Percentiles rank a stretch among this genome's conserved stretches.
Evolutionary conservation across 176 grass and related monocot genomes (phyloP).

Genomic region (Carex pumila): DNA sequence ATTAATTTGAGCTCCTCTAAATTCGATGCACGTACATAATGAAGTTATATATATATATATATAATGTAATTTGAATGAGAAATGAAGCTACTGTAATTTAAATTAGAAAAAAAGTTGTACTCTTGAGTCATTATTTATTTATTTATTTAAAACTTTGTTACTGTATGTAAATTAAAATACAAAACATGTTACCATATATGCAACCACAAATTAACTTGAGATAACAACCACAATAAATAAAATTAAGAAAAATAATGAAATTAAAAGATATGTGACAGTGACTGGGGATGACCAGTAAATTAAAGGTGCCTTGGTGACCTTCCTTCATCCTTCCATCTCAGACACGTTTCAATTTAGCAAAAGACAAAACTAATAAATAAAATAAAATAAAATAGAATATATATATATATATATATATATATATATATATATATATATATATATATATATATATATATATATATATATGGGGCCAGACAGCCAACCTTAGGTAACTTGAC

Average conservation of each 20-base stretch:
- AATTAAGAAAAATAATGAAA: neutral
- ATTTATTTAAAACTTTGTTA: no score
- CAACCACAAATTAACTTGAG: no score
- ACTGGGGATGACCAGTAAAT: neutral
- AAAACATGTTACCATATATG: no score
- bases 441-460: neutral
- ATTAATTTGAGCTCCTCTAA: no score
- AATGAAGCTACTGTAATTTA: no score
- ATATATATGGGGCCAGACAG: no score
- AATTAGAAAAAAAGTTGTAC: no score
- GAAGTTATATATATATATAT: no score
- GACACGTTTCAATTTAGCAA: conserved; percentile 6
- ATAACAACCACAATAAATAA: neutral
- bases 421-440: neutral
- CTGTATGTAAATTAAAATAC: no score
- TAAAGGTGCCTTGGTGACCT: neutral
- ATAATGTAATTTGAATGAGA: no score
- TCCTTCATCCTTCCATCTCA: conserved; percentile 8
- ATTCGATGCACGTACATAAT: no score
- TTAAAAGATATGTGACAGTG: neutral
- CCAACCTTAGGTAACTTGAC: neutral
- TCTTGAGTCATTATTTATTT: no score
- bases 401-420: neutral
- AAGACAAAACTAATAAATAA: neutral
- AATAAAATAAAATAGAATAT: neutral